phyloP scores from a whole-genome alignment of 306 rosid species.

The Lotus japonicus region DNA sequence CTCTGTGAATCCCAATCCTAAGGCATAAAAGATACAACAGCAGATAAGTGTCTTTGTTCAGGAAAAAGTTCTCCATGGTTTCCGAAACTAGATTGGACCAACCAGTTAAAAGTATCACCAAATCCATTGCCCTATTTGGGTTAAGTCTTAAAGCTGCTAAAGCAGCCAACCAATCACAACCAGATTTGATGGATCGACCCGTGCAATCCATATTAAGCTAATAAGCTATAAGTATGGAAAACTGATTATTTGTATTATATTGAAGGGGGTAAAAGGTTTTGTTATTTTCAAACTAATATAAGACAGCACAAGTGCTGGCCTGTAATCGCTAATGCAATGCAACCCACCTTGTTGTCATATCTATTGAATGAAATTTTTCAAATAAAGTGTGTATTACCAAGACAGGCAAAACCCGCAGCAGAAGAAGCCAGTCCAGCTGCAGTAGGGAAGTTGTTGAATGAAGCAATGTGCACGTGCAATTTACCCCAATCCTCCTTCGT shows the following conservation, averaged over 20 bases:
- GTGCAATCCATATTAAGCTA: background rate
- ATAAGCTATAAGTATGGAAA: background rate
- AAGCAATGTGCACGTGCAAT: conserved; percentile 77
- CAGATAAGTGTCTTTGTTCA: background rate
- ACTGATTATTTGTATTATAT: background rate
- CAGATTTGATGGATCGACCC: background rate
- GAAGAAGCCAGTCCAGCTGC: conserved; percentile 99
- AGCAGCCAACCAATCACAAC: conserved; percentile 1
- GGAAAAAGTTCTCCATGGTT: background rate
- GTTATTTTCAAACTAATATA: conserved; percentile 1
- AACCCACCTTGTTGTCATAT: background rate
- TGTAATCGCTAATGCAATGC: background rate
- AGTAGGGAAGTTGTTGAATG: conserved; percentile 94
- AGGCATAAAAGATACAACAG: background rate
- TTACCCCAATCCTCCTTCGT: conserved; percentile 71
- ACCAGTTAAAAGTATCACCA: background rate
- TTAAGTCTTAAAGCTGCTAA: conserved; percentile 2
- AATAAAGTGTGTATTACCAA: conserved; percentile 45
- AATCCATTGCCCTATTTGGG: background rate
- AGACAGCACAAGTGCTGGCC: conserved; percentile 5
- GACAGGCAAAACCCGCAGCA: conserved; percentile 96
- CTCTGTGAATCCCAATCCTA: conserved; percentile 7
- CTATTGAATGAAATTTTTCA: background rate
- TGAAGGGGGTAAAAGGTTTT: background rate
- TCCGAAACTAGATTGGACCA: background rate